Evolutionary conservation across 345 rosid genomes (phyloP), one percentile per base, ranked within the genome.

Genomic region (Pistacia integerrima): DNA sequence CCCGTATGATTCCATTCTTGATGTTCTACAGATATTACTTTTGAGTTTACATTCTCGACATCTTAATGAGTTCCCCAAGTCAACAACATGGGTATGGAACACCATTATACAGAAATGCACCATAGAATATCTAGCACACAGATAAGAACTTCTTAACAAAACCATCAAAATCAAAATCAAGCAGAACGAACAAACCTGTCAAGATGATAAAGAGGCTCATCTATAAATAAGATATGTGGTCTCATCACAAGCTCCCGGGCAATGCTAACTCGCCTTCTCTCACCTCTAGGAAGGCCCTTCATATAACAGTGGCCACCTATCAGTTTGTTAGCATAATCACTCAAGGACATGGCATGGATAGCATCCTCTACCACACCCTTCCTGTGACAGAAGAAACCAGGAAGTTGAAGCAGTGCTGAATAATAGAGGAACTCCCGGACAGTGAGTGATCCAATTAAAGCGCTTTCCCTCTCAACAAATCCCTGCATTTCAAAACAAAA

Each of bases 211-310:
- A 97, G 98, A 82, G 99, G 98, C 84, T 97, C 99, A 51, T 95
- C 99, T 16, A 95, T 90, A 79, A 95, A 95, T 74, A 95, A 83
- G 64, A 92, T 84, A 79, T 84, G 99, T 0, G 98, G 98, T 83
- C 99, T 89, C 97, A 88, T 94, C 78, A 94, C 99, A 74, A 97
- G 97, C 77, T 97, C 99, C 76, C 97, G 90, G n/a, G 99, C 98
- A 75, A 97, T 97, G 77, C 93, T 89, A 68, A 91, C 88, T 73
- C 98, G 98, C 85, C 99, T 92, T 87, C 98, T 92, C 87, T 97
- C 99, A 54, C 99, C 99, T 33, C 80, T 82, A 62, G 85, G 87
- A 33, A 97, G 94, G 64, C 99, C 99, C 79, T 94, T 97, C 95
- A 92, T 91, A 79, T 91, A 88, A 77, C 99, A 94, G 61, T 94